Percentiles rank a stretch among this genome's conserved stretches.
These are phyloP conservation scores for Penicillium argentinense DNA, from an alignment of 495 filamentous ascomycete species.

Conservation along the genomic window DNA sequence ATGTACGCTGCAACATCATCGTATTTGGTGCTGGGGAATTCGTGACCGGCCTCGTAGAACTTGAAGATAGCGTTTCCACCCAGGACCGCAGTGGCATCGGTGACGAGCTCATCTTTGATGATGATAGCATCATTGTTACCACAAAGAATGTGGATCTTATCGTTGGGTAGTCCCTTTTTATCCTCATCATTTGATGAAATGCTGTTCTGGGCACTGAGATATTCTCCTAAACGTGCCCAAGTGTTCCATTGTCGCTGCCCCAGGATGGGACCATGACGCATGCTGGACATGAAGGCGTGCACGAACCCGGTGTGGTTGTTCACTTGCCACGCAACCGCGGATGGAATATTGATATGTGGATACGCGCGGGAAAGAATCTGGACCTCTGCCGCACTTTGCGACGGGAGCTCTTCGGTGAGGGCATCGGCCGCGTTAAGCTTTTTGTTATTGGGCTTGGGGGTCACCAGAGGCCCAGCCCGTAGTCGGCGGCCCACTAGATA, in stretches of 20 bases:
- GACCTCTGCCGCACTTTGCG: slow-evolving; percentile 33
- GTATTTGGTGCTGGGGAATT: slow-evolving; percentile 55
- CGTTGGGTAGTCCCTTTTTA: slow-evolving; percentile 35
- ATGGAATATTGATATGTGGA: slow-evolving; percentile 44
- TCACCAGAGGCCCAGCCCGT: slow-evolving; percentile 39
- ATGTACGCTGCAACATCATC: slow-evolving; percentile 51
- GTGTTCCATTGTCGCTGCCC: slow-evolving; percentile 44
- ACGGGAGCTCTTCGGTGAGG: slow-evolving; percentile 38
- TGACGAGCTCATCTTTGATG: slow-evolving; percentile 54
- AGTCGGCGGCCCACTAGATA: slow-evolving; percentile 57
- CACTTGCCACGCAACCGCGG: slow-evolving; percentile 56
- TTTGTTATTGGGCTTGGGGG: slow-evolving; percentile 33
- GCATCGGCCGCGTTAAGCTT: slow-evolving; percentile 36
- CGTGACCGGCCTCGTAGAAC: slow-evolving; percentile 55
- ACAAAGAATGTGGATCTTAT: slow-evolving; percentile 56
- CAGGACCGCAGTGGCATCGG: slow-evolving; percentile 51
- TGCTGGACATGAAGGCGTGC: slow-evolving; percentile 56
- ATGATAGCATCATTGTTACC: slow-evolving; percentile 56
- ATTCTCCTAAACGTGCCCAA: slow-evolving; percentile 57
- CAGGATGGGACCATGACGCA: slow-evolving; percentile 56
- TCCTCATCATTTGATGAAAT: slow-evolving; percentile 15
- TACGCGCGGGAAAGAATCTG: slow-evolving; percentile 45
- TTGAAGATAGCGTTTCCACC: slow-evolving; percentile 49
- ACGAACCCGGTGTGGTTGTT: slow-evolving; percentile 56
- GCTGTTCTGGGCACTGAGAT: slow-evolving; percentile 46